Evolutionary conservation across 164 flowering plant species (phyloP).

Genomic region (Vitis amurensis): DNA sequence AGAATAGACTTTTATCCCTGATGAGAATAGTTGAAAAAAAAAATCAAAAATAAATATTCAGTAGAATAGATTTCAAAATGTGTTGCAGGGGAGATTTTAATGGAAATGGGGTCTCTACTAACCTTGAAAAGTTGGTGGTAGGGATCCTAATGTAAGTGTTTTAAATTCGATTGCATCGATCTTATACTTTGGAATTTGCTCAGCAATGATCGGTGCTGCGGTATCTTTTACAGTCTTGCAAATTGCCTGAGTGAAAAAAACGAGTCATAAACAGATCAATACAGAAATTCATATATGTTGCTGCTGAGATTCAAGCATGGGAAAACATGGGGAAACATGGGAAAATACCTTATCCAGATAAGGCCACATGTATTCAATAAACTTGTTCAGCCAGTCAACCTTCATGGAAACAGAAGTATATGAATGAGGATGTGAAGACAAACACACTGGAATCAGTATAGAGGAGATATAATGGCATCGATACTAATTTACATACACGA

Average conservation of each 20-base stretch:
- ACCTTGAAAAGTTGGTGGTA: conserved; percentile 98
- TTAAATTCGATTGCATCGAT: conserved; percentile 91
- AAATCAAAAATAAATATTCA: not conserved
- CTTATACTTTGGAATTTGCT: conserved; percentile 88
- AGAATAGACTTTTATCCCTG: conserved; percentile 93
- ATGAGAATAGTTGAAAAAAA: conserved; percentile 1
- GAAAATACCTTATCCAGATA: conserved; percentile 82
- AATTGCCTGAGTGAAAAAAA: conserved; percentile 57
- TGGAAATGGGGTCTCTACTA: conserved; percentile 3
- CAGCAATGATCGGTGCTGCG: conserved; percentile 89
- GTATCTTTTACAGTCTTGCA: conserved; percentile 80
- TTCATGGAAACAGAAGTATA: conserved; percentile 20
- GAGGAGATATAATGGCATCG: not conserved
- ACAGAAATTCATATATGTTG: too few relatives aligned
- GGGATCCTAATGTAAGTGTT: conserved; percentile 71
- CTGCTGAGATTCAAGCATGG: not conserved
- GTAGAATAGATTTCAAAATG: not conserved
- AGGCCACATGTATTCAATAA: conserved; percentile 87
- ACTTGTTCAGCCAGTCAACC: conserved; percentile 96
- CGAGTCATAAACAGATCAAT: not conserved
- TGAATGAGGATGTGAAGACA: not conserved
- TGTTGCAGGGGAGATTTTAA: not conserved
- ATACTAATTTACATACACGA: conserved; percentile 55
- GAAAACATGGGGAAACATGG: conserved; percentile 1
- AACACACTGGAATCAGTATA: too few relatives aligned